Evolutionary conservation across 257 asterid species (phyloP).

Genomic region (Solanum etuberosum): DNA sequence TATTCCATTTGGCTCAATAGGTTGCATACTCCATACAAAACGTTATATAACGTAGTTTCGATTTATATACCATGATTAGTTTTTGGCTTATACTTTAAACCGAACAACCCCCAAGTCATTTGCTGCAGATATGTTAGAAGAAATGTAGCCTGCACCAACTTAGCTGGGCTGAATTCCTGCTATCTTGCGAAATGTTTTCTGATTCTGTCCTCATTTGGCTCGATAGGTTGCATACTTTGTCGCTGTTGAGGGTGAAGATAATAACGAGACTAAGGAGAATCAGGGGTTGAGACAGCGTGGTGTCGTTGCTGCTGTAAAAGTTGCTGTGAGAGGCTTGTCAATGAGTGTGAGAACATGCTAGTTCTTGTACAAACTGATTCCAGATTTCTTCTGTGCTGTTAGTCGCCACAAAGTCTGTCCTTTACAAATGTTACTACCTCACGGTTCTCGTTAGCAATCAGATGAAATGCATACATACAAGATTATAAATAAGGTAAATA

Average conservation of each 20-base stretch:
- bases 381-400: background rate
- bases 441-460: background rate
- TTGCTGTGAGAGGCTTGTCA: conserved; percentile 73
- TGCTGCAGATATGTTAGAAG: background rate
- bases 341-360: conserved; percentile 52
- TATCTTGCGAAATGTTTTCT: no score
- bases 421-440: background rate
- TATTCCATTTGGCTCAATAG: background rate
- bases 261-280: conserved; percentile 18
- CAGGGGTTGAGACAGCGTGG: conserved; percentile 43
- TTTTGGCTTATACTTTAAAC: no score
- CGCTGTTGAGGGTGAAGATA: conserved; percentile 49
- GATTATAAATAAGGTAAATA: background rate
- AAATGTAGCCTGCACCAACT: background rate
- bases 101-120: no score
- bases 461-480: background rate
- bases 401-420: background rate
- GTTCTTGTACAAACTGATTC: background rate
- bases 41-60: no score
- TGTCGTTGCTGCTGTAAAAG: conserved; percentile 76
- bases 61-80: no score
- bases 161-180: background rate
- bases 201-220: background rate
- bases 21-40: background rate
- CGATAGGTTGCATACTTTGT: conserved; percentile 83